Evolutionary conservation across 768 basidiomycete species (phyloP), one percentile per base, ranked within the genome.

Genomic region (Boletus insuetus): DNA sequence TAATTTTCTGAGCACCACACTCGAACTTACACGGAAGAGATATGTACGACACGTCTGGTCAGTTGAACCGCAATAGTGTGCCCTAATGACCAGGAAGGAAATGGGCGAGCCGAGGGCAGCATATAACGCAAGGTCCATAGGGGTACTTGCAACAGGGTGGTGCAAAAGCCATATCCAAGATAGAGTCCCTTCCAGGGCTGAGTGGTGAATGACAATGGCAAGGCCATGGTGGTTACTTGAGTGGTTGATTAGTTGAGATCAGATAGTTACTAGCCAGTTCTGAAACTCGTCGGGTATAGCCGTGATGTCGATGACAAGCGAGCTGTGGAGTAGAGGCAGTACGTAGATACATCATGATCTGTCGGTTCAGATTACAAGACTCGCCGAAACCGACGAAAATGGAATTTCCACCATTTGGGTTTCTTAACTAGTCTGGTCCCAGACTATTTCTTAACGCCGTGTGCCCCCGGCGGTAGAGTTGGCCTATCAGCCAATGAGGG

Each of bases 131-230:
- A 50, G 19, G 70, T 58, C 81, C 83, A 83, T 43, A 77, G 58
- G 3, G 83, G 82, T 45, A 82, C 44, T 29, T 76, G 76, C 34
- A 84, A 35, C 39, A 80, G 70, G 35, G 76, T 49, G 6, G 74
- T 60, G 16, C 78, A 32, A 19, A 79, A 44, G 46, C 76, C 73
- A 60, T 79, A 81, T 7, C 69, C 62, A 26, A 82, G 60, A 65
- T 80, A 83, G 34, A 82, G 51, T 10, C 66, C 70, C 61, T 81
- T 83, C 66, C 79, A 63, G 10, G 83, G 81, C 58, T 83, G 83
- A 10, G 51, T 39, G 29, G 49, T 41, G 50, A 31, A 61, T 42
- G 44, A 51, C 31, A 46, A 32, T 38, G 43, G 40, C 17, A 17
- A 51, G 9, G 43, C 13, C 60, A 68, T 65, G 32, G 22, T 55